These are phyloP conservation scores for Pythium vanterpoolii DNA, from an alignment of 352 stramenopile species.

Conservation along the genomic window DNA sequence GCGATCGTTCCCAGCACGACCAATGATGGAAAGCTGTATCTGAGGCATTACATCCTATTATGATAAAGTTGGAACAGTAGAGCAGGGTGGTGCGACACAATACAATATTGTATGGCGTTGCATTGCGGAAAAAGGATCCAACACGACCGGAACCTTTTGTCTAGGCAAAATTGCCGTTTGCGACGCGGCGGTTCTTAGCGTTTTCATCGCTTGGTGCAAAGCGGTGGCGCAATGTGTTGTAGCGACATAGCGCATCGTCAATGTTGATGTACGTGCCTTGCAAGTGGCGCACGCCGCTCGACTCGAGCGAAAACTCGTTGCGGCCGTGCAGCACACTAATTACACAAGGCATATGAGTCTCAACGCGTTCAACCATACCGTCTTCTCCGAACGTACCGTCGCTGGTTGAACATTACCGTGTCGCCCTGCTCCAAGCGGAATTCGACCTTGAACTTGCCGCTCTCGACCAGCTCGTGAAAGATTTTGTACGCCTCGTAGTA, in stretches of 20 bases:
- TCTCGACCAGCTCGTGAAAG: slow-evolving; percentile 80
- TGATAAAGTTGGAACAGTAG: no score
- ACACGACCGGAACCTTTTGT: no score
- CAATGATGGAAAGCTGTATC: no score
- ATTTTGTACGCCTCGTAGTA: slow-evolving; percentile 85
- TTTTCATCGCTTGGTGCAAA: slow-evolving; percentile 37
- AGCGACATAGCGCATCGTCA: slow-evolving; percentile 82
- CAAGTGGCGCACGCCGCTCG: slow-evolving; percentile 73
- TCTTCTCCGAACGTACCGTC: slow-evolving; percentile 41
- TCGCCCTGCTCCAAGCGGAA: slow-evolving; percentile 80
- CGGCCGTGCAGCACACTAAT: slow-evolving; percentile 71
- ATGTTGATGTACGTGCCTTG: slow-evolving; percentile 89
- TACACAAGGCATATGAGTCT: neutral
- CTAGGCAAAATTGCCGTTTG: slow-evolving; percentile 66
- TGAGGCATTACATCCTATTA: neutral
- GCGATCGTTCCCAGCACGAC: no score
- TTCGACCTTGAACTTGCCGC: slow-evolving; percentile 61
- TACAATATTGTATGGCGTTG: no score
- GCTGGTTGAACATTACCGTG: slow-evolving; percentile 85
- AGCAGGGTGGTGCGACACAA: no score
- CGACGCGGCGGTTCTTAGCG: slow-evolving; percentile 63
- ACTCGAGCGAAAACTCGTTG: slow-evolving; percentile 66
- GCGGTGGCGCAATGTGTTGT: slow-evolving; percentile 66
- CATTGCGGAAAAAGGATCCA: no score
- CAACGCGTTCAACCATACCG: no score